Evolutionary conservation across 2,329 filamentous ascomycete species (phyloP), one percentile per base, ranked within the genome.

Genomic region (Arthroderma sp.): DNA sequence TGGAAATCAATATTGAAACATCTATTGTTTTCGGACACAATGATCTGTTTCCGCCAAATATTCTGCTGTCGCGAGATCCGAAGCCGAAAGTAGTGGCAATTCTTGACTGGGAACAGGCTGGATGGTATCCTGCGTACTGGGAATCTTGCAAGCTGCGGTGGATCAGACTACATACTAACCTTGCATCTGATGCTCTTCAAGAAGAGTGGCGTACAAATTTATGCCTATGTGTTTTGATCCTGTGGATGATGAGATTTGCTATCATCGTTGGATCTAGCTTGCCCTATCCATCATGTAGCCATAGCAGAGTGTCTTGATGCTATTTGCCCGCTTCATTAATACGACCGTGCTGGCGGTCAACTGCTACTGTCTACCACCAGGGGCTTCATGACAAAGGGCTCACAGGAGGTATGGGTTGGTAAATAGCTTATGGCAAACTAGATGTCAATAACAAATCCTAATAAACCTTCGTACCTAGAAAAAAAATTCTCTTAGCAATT

Each of bases 51-150:
- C 36, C 46, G 5, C 48, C 49, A 5, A 58, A 59, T 41, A 56
- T 56, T 43, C 31, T 59, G 31, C 34, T 56, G 40, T 50, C 55
- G 9, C 38, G 41, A 3, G 55, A 50, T n/a, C 28, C 46, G n/a
- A 53, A 51, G 51, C 54, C 53, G 28, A 46, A 37, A 40, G 50
- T 60, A 31, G 51, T 50, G 31, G 51, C 52, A 6, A 30, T 62
- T 10, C 51, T 64, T n/a, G 58, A 61, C 42, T 62, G 58, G 59
- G 48, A 39, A 2, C 58, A 62, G 40, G 44, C 54, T 6, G 59
- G 59, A 1, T 63, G 58, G 58, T 58, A 61, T 47, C 59, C 58
- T 1, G 55, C 57, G 10, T 62, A 61, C 29, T 61, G 56, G 58
- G 58, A 61, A 38, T 62, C 57, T 40, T 61, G 56, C 36, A 63